These are phyloP conservation scores for Gloeophyllum trabeum DNA, from an alignment of 768 basidiomycete genomes.

Conservation along the genomic window DNA sequence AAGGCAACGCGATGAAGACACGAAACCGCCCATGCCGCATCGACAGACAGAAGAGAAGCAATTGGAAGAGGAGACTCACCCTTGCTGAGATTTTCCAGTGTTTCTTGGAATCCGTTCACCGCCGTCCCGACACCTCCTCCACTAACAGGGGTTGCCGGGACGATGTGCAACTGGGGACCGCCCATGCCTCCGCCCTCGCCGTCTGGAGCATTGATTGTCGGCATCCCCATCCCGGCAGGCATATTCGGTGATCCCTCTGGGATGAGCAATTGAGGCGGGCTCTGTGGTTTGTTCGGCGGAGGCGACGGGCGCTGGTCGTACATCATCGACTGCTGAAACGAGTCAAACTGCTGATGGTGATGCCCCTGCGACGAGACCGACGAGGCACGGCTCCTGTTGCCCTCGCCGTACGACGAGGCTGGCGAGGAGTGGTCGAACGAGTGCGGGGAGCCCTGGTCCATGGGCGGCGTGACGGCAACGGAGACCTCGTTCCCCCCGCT, in stretches of 20 bases:
- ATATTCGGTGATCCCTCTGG: constrained; percentile 32
- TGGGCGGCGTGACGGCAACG: constrained; percentile 23
- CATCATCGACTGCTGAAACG: constrained; percentile 46
- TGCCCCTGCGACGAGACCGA: constrained; percentile 52
- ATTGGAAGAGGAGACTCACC: no score
- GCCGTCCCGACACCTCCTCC: constrained; percentile 52
- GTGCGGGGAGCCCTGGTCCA: constrained; percentile 3
- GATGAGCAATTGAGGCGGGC: constrained; percentile 49
- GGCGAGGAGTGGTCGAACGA: constrained; percentile 37
- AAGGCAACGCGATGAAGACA: no score
- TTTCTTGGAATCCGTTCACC: no score
- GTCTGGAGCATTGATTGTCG: constrained; percentile 51
- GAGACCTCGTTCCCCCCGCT: constrained; percentile 21
- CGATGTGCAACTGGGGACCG: constrained; percentile 65
- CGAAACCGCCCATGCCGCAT: no score
- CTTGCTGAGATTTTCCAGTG: no score
- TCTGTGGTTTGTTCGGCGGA: constrained; percentile 41
- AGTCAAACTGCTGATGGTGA: constrained; percentile 38
- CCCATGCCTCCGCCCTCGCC: constrained; percentile 36
- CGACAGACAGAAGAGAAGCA: no score
- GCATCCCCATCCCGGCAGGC: constrained; percentile 25
- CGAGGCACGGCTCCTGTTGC: constrained; percentile 47
- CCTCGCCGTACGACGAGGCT: constrained; percentile 39
- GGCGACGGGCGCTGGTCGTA: constrained; percentile 42
- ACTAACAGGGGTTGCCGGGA: constrained; percentile 73